Conservation (phyloP, 176 grass and related monocot species). For the Ensete glaucum region DNA sequence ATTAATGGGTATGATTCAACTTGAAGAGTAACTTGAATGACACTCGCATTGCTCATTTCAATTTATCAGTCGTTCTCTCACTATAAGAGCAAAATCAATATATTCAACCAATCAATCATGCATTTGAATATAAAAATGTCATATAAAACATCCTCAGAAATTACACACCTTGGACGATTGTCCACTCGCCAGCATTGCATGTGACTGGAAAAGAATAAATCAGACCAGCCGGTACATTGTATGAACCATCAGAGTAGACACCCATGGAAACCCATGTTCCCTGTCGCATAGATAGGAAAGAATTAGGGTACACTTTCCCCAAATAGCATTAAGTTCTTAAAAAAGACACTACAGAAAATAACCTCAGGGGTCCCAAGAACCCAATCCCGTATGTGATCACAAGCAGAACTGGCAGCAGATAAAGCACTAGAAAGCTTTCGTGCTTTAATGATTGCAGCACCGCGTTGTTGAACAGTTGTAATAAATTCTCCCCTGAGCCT, state of each 20-base stretch:
- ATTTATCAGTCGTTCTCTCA: too few species aligned
- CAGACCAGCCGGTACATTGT: conserved; percentile 82
- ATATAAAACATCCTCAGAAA: background rate
- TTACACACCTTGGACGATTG: conserved; percentile 78
- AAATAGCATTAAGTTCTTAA: background rate
- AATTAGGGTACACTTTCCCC: background rate
- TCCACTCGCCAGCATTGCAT: conserved; percentile 78
- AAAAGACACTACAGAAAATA: background rate
- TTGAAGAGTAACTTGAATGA: too few species aligned
- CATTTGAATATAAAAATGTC: background rate
- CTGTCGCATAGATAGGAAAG: conserved; percentile 16
- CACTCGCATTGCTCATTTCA: too few species aligned
- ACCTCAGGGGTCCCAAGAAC: conserved; percentile 97
- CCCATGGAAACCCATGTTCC: conserved; percentile 99
- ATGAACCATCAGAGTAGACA: conserved; percentile 96
- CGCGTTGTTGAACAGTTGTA: conserved; percentile 86
- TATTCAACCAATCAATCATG: background rate
- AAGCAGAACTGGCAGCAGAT: conserved; percentile 94
- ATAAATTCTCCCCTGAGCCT: conserved; percentile 81
- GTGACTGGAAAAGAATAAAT: conserved; percentile 98
- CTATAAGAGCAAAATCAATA: background rate
- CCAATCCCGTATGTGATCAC: conserved; percentile 98
- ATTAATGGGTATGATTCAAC: too few species aligned
- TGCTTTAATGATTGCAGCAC: conserved; percentile 96
- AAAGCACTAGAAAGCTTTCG: conserved; percentile 97